Base-by-base conservation (phyloP, 345 rosid genomes). In the Hypericum androsaemum region DNA sequence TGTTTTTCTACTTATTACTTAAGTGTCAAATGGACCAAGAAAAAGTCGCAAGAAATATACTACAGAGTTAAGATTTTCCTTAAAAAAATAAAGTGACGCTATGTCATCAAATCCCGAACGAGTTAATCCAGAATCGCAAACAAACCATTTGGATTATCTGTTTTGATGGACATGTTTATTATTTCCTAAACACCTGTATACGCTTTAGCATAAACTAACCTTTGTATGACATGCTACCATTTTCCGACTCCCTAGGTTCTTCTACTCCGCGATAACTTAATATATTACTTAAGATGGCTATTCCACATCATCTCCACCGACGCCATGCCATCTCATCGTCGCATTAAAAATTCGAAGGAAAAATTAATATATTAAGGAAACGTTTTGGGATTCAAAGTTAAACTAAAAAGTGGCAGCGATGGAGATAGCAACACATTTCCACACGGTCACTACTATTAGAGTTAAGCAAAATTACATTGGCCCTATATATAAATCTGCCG, bases 221-320 rank as follows among this genome's bases (percentile, higher is more conserved):
- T 28, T 57, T 39, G 53, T 37, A 55, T 59, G 54, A 46, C 52
- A 49, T 54, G 43, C 16, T 53, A 9, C 41, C 62, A 53, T 63
- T 62, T 65, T 59, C 68, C 64, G 63, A 55, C 54, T 53, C 40
- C 46, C 15, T 28, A 43, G 50, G 55, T 38, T 50, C 49, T 57
- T 51, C 12, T 28, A n/a, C 71, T 53, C 42, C 67, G 41, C 36
- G 66, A 66, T 69, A 62, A 74, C 70, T 57, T 53, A 49, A 50
- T 37, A 47, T 53, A 44, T 58, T 59, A 70, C 41, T 47, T 13
- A 5, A 57, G 62, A 52, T 63, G 55, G 41, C 15, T 5, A 64
- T 15, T 58, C 74, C 74, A 69, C 63, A 2, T 64, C 78, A 60
- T 8, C 14, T 40, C 64, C 65, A 52, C 57, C 54, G 41, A 59